phyloP scores from a whole-genome alignment of 192 early-diverging fungal genomes.

The Rhizophagus clarus region DNA sequence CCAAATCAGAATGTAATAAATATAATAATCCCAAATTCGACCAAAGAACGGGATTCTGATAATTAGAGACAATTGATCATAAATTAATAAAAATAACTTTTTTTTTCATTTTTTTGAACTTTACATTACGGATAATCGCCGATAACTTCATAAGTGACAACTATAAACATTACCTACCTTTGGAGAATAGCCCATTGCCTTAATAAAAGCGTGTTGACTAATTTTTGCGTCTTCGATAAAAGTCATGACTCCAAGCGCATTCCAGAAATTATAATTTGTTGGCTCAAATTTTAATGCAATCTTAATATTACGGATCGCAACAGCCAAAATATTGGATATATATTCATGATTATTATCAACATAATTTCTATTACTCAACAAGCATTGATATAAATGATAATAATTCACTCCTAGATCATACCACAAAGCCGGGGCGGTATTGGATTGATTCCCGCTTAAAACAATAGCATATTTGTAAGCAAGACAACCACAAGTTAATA shows the following conservation, averaged over 20 bases:
- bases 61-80: neutral
- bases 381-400: constrained; percentile 40
- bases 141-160: too few species aligned
- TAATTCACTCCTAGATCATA: constrained; percentile 56
- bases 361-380: neutral
- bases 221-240: constrained; percentile 49
- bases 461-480: constrained; percentile 56
- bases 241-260: constrained; percentile 70
- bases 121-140: too few species aligned
- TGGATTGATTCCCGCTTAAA: constrained; percentile 42
- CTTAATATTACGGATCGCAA: constrained; percentile 51
- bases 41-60: constrained; percentile 68
- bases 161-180: constrained; percentile 45
- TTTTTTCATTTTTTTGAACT: too few species aligned
- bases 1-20: constrained; percentile 67
- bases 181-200: constrained; percentile 69
- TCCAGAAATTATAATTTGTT: constrained; percentile 62
- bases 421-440: constrained; percentile 49
- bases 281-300: constrained; percentile 68
- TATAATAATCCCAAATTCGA: constrained; percentile 84
- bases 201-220: constrained; percentile 85
- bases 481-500: constrained; percentile 51
- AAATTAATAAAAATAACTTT: neutral
- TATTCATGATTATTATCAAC: neutral
- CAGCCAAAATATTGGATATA: constrained; percentile 26